A percentile compares a stretch with the other conserved stretches of the same genome.
Conservation (phyloP, 176 grass and related monocot genomes). For the Ampelocalamus luodianensis region DNA sequence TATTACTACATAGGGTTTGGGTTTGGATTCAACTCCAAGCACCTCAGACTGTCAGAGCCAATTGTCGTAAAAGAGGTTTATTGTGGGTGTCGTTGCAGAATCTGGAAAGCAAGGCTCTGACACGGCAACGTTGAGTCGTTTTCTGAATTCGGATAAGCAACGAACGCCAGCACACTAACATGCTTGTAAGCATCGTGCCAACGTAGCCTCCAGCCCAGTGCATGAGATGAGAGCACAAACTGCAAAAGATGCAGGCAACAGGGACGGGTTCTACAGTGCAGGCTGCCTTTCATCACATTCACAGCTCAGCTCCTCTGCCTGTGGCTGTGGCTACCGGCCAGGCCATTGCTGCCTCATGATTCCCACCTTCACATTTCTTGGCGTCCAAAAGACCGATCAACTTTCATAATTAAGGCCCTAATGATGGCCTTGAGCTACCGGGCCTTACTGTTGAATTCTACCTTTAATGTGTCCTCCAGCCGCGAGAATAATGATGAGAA, state of each 20-base stretch:
- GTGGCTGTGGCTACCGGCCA: slow-evolving; percentile 21
- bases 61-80: not conserved
- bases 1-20: slow-evolving; percentile 10
- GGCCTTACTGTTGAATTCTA: slow-evolving; percentile 51
- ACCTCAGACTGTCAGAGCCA: not conserved
- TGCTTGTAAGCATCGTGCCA: not conserved
- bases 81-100: not conserved
- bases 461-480: slow-evolving; percentile 65
- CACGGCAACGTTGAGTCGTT: not conserved
- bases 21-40: not conserved
- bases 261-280: not conserved
- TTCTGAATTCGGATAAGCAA: not conserved
- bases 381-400: slow-evolving; percentile 3
- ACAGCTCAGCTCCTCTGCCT: slow-evolving; percentile 9
- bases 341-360: slow-evolving; percentile 25
- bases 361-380: slow-evolving; percentile 17
- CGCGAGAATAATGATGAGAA: slow-evolving; percentile 66
- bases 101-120: not conserved
- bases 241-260: not conserved
- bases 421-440: slow-evolving; percentile 32
- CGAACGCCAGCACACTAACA: not conserved
- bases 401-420: not conserved
- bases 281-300: slow-evolving; percentile 11
- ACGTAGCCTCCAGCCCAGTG: not conserved
- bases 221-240: not conserved